phyloP scores from a whole-genome alignment of 176 grass and related monocot species.

The Echinochloa phyllopogon region DNA sequence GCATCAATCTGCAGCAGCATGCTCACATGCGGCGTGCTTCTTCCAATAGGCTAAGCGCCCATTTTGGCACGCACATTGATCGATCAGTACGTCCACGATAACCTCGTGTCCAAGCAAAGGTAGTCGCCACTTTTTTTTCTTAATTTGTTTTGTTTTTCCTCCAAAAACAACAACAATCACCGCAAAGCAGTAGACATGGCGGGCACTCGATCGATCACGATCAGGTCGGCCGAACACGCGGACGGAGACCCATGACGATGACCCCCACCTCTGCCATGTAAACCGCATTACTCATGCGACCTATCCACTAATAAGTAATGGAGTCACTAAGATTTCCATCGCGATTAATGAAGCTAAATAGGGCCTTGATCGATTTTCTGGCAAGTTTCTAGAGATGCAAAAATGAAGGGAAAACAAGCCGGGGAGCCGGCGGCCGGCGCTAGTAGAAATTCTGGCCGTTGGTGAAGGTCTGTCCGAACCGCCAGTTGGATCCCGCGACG shows the following conservation, averaged over 20 bases:
- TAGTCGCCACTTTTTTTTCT: background rate
- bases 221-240: background rate
- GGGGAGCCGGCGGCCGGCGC: slow-evolving; percentile 17
- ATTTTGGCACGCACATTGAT: background rate
- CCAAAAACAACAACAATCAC: slow-evolving; percentile 16
- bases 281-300: slow-evolving; percentile 25
- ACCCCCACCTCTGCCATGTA: slow-evolving; percentile 48
- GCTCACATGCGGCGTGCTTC: slow-evolving; percentile 16
- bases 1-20: background rate
- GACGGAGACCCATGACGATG: slow-evolving; percentile 27
- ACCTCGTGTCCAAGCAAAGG: slow-evolving; percentile 36
- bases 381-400: slow-evolving; percentile 20
- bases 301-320: slow-evolving; percentile 14
- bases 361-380: background rate
- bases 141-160: background rate
- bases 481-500: slow-evolving; percentile 49
- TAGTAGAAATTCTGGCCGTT: slow-evolving; percentile 59
- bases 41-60: background rate
- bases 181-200: slow-evolving; percentile 49
- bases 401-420: slow-evolving; percentile 30
- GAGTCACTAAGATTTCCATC: slow-evolving; percentile 14
- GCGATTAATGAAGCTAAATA: slow-evolving; percentile 28
- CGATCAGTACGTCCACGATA: background rate
- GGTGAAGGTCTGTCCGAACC: slow-evolving; percentile 77
- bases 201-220: slow-evolving; percentile 46